Evolutionary conservation across 2,329 filamentous ascomycete species (phyloP), one percentile per base, ranked within the genome.

Genomic region (Ophiostoma australiae): DNA sequence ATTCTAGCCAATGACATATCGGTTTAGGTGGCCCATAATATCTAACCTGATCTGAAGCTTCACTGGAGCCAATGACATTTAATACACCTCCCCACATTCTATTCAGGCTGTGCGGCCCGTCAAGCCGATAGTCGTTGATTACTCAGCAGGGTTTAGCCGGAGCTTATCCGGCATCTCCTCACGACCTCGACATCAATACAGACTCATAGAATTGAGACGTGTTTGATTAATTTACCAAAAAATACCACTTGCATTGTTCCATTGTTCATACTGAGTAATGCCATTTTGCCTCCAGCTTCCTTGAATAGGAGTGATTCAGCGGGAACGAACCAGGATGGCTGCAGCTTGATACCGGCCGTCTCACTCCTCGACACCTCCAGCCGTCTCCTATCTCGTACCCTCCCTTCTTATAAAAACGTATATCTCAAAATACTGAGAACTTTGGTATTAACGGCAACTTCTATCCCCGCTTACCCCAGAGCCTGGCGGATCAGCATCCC

Each of bases 81-180:
- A 27, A 27, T 27, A 27, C 13, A 27, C 6, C 4, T 1, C 52
- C 52, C 52, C n/a, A 23, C 8, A 23, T 27, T 58, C 8, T 58
- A 58, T 58, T 58, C 52, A 27, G 52, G 52, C 52, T 13, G 23
- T 58, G 15, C 52, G 52, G 52, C n/a, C 52, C 52, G 52, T 15
- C n/a, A 15, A 13, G 52, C 52, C 52, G 52, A 58, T 27, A 27
- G 3, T 27, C 52, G 7, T 13, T 33, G 58, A 63, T 63, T 63
- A 63, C 27, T 33, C 27, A 63, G 23, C 52, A 33, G 11, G 27
- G 58, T 63, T 63, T 63, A 63, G 58, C 58, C 58, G 58, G 15
- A 20, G 27, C 15, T 33, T 63, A 63, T 17, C 58, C 58, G 58
- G 3, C 58, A 20, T 27, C 58, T 63, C 58, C 52, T 58, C 48